Evolutionary conservation across 495 filamentous ascomycete species (phyloP), one percentile per base, ranked within the genome.

Genomic region (Extremus antarcticus): DNA sequence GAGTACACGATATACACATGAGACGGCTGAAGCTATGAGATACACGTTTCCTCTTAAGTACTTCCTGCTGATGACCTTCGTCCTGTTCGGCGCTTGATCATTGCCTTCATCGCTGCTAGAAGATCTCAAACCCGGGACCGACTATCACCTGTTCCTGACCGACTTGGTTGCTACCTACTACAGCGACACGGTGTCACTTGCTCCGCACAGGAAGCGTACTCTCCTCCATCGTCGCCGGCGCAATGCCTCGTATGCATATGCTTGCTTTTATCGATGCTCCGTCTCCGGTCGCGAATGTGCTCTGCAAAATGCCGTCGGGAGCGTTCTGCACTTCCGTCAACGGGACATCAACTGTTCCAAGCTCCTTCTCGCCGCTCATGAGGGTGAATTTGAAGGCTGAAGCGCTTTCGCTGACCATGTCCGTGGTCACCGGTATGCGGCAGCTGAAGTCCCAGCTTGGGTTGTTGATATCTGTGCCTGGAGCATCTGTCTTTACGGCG

Each of bases 381-480:
- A 74, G 47, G 15, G 60, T 50, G 23, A 73, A 64, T 25, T 47
- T 57, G 45, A 73, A 68, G 50, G 24, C 25, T 21, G 38, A 41
- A 15, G 19, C 55, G 16, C 51, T 41, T 20, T 56, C 66, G 17
- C 55, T 53, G 10, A 70, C 43, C 59, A 68, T 64, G 20, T 68
- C 71, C 4, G 60, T 15, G 10, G 53, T 63, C 13, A 73, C 10
- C 2, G 66, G 65, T 43, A 74, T 61, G 21, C 58, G 55, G 62
- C 71, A 73, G 9, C 60, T 58, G 48, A 66, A 61, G 51, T 72
- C 68, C 43, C 69, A 74, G 2, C 64, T 59, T n/a, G 72, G 71
- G 54, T 74, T 74, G 60, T 63, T 63, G 47, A 74, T 68, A 53
- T 74, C 72, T 21, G 56, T 49, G 2, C 72, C 72, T 0, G 71